A percentile compares a stretch with the other conserved stretches of the same genome.
These are phyloP conservation scores for Phytophthora quininea DNA, from an alignment of 352 stramenopile genomes.

Conservation along the genomic window DNA sequence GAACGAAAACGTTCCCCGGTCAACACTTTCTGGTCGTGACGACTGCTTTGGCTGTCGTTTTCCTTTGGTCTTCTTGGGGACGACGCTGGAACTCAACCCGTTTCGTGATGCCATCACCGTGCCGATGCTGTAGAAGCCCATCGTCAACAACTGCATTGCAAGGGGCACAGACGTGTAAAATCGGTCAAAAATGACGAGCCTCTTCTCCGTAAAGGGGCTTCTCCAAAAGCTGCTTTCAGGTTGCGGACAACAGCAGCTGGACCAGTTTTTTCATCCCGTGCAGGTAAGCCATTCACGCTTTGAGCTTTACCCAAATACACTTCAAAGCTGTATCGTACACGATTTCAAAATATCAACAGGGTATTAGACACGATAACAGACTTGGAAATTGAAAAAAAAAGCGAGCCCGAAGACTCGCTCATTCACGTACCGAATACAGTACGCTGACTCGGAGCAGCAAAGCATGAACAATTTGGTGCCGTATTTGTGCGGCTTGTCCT, in stretches of 20 bases:
- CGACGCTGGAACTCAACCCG: neutral
- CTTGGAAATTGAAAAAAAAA: neutral
- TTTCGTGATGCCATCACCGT: conserved; percentile 5
- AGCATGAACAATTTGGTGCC: conserved; percentile 6
- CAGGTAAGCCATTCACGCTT: neutral
- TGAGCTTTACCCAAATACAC: conserved; percentile 3
- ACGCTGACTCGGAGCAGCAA: conserved; percentile 1
- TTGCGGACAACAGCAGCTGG: neutral
- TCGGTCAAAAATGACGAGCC: conserved; percentile 2
- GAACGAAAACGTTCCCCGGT: neutral
- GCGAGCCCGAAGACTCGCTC: neutral
- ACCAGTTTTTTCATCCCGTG: neutral
- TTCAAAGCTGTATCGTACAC: conserved; percentile 8
- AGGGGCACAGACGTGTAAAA: conserved; percentile 8
- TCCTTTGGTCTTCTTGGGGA: neutral
- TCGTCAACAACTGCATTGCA: conserved; percentile 8
- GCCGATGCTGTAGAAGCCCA: conserved; percentile 9
- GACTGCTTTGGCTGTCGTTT: neutral
- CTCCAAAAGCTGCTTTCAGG: conserved; percentile 2
- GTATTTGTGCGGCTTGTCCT: conserved; percentile 1
- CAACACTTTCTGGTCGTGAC: neutral
- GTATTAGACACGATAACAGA: conserved; percentile 5
- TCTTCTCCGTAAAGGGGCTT: neutral
- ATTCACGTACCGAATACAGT: neutral
- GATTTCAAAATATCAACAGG: neutral